Evolutionary conservation across 1,139 yeast species (phyloP).

Genomic region (Taphrina pruni): DNA sequence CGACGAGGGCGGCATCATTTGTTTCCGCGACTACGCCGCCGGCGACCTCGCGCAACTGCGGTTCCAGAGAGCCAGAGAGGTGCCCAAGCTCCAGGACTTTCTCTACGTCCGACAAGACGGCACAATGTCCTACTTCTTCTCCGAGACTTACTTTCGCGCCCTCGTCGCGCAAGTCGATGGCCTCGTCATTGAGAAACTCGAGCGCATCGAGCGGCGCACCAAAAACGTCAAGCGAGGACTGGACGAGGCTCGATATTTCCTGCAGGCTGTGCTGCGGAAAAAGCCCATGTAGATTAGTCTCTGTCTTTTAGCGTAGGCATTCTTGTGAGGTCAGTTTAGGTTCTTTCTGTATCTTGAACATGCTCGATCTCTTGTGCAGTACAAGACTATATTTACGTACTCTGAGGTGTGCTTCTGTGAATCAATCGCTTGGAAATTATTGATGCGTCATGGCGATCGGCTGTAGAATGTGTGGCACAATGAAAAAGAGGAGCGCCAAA

Average conservation of each 20-base stretch:
- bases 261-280: slow-evolving; percentile 21
- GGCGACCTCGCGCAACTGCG: slow-evolving; percentile 40
- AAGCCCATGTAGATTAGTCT: not conserved
- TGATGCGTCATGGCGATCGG: too few species aligned
- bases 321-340: too few species aligned
- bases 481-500: not conserved
- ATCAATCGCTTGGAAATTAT: too few species aligned
- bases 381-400: too few species aligned
- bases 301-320: not conserved
- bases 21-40: slow-evolving; percentile 42
- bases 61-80: slow-evolving; percentile 33
- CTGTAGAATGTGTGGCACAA: too few species aligned
- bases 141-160: slow-evolving; percentile 15
- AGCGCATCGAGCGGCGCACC: slow-evolving; percentile 19
- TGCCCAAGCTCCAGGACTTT: slow-evolving; percentile 37
- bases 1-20: slow-evolving; percentile 18
- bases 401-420: too few species aligned
- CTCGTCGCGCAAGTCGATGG: slow-evolving; percentile 12
- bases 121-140: slow-evolving; percentile 41
- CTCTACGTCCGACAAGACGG: slow-evolving; percentile 42
- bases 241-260: slow-evolving; percentile 25
- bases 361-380: too few species aligned
- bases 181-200: not conserved
- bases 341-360: too few species aligned
- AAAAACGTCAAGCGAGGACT: slow-evolving; percentile 32